Percentiles rank a stretch among this genome's conserved stretches.
Evolutionary conservation across 140 eudicot species (phyloP).

Genomic region (Stevia rebaudiana): DNA sequence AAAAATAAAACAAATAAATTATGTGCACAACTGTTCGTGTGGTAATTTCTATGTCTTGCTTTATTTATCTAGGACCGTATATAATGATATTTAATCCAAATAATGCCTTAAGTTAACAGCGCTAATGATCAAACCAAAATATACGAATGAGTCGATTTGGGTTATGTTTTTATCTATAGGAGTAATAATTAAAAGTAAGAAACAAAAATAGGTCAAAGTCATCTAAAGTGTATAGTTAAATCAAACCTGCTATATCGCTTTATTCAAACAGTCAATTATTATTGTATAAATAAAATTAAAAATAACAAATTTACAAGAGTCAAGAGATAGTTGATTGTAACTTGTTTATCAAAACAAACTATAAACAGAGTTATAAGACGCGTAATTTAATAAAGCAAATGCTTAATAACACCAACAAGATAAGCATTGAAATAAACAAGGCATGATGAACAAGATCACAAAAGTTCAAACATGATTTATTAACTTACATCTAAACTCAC

Average conservation of each 20-base stretch:
- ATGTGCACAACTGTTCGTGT: not conserved
- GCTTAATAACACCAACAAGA: not conserved
- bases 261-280: not conserved
- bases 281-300: not conserved
- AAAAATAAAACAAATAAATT: not conserved
- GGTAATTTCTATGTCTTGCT: not conserved
- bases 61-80: not conserved
- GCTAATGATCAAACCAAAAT: not conserved
- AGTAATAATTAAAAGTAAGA: not conserved
- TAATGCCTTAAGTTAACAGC: not conserved
- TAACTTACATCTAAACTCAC: slow-evolving; percentile 33
- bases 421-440: not conserved
- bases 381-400: not conserved
- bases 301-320: not conserved
- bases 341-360: not conserved
- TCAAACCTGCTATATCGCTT: not conserved
- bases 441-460: slow-evolving; percentile 8
- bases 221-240: not conserved
- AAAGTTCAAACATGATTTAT: not conserved
- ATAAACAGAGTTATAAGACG: not conserved
- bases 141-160: not conserved
- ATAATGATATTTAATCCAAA: not conserved
- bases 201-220: not conserved
- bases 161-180: not conserved
- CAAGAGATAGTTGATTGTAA: not conserved